A percentile compares a stretch with the other conserved stretches of the same genome.
phyloP scores from a whole-genome alignment of 2,329 filamentous ascomycete species.

The Chrysoporthe cubensis region DNA sequence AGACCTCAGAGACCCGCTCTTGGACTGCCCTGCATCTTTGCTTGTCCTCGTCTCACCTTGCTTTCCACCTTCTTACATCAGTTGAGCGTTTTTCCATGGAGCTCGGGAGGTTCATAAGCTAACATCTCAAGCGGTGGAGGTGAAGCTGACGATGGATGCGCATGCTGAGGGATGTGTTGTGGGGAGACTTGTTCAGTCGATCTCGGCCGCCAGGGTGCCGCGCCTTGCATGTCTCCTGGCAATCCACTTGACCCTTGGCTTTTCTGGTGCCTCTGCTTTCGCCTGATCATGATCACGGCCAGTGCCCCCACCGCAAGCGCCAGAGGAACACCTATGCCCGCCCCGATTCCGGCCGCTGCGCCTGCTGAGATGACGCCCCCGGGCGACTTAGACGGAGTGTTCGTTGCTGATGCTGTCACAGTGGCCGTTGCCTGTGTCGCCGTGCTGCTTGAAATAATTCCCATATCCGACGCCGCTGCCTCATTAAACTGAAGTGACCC shows the following conservation, averaged over 20 bases:
- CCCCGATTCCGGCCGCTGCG: constrained; percentile 13
- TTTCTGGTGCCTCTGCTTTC: not conserved
- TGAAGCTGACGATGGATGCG: not conserved
- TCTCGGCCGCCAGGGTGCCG: not conserved
- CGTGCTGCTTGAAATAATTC: not conserved
- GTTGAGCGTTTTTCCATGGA: not conserved
- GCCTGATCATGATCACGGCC: not conserved
- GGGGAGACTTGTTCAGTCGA: not conserved
- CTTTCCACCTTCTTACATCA: not conserved
- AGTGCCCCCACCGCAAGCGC: not conserved
- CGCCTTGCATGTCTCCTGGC: not conserved
- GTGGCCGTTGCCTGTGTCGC: not conserved
- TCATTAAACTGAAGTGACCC: constrained; percentile 4
- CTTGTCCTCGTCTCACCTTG: not conserved
- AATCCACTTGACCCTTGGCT: not conserved
- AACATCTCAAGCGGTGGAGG: not conserved
- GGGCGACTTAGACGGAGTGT: not conserved
- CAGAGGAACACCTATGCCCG: constrained; percentile 10
- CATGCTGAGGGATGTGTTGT: not conserved
- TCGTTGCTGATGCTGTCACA: not conserved
- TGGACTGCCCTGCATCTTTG: no score
- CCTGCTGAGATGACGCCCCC: not conserved
- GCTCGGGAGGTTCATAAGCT: constrained; percentile 2
- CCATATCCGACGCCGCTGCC: constrained; percentile 9
- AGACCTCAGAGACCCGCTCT: no score